Conservation (phyloP, 1,139 yeast genomes). For the Diutina catenulata region DNA sequence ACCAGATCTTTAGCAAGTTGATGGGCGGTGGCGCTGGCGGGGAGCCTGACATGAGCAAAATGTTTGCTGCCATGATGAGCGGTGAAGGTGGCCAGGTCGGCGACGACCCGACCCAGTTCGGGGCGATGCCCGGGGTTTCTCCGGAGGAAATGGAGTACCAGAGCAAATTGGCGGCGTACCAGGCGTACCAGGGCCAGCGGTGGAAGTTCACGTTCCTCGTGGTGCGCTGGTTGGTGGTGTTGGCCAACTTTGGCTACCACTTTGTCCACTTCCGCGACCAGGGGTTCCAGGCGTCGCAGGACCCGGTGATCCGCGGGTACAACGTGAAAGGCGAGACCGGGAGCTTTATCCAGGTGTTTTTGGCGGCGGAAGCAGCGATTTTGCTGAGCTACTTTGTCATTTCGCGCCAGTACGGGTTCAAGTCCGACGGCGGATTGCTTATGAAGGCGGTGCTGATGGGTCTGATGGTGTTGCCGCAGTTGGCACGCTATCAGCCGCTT, state of each 20-base stretch:
- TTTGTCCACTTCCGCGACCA: background rate
- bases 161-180: background rate
- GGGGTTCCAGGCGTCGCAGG: background rate
- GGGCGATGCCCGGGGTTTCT: background rate
- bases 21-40: background rate
- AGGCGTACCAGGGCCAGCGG: background rate
- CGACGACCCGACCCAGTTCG: background rate
- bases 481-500: background rate
- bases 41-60: background rate
- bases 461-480: conserved; percentile 3
- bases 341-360: background rate
- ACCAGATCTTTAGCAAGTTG: background rate
- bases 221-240: background rate
- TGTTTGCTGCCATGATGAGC: conserved; percentile 1
- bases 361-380: conserved; percentile 1
- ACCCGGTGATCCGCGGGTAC: background rate
- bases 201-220: background rate
- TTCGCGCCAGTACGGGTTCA: background rate
- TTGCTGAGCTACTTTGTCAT: conserved; percentile 1
- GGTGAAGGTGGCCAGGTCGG: background rate
- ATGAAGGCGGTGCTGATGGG: conserved; percentile 1
- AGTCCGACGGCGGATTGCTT: background rate
- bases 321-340: background rate
- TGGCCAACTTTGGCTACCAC: conserved; percentile 1
- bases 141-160: conserved; percentile 5